Evolutionary conservation across 2,329 filamentous ascomycete genomes (phyloP), one percentile per base, ranked within the genome.

Genomic region (Phaeosphaeria sp.): DNA sequence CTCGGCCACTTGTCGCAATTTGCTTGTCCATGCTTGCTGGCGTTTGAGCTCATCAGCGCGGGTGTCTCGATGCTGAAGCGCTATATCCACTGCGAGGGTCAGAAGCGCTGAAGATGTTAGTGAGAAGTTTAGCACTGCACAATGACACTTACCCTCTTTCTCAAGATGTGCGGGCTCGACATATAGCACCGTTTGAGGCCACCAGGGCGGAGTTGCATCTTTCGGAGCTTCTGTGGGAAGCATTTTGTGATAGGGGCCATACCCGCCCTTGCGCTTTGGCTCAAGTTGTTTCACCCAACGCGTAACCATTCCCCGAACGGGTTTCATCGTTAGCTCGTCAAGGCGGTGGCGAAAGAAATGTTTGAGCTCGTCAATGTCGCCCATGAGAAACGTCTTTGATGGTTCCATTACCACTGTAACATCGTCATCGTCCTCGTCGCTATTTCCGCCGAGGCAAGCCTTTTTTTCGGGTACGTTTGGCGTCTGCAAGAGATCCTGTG

Each of bases 131-230:
- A n/a, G 1, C 24, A 8, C 8, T n/a, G 21, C 5, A 24, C 3
- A 8, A 3, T 21, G 8, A 43, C 8, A 7, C 66, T 57, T 65
- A 73, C 73, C 57, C n/a, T 61, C 40, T 39, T 68, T 65, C 43
- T 66, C 67, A 8, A 76, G 59, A 45, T 76, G 74, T 2, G 74
- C 69, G 6, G 74, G 73, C 42, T 76, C 74, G n/a, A 62, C 63
- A 49, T 74, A 75, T 6, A 58, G 66, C 13, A 74, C 64, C 30
- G 64, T 56, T 1, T 36, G 36, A 13, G 74, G 73, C 74, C 74
- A 76, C 72, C 73, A 74, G 3, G 65, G 66, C 8, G 72, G 67
- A 6, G 60, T 64, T 24, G 56, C 51, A 40, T 59, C 56, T 24
- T 60, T 50, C 18, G 56, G 53, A 20, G 50, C 54, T 11, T 65